Base-by-base conservation (phyloP, 2,329 filamentous ascomycete species). In the Grosmannia huntii region DNA sequence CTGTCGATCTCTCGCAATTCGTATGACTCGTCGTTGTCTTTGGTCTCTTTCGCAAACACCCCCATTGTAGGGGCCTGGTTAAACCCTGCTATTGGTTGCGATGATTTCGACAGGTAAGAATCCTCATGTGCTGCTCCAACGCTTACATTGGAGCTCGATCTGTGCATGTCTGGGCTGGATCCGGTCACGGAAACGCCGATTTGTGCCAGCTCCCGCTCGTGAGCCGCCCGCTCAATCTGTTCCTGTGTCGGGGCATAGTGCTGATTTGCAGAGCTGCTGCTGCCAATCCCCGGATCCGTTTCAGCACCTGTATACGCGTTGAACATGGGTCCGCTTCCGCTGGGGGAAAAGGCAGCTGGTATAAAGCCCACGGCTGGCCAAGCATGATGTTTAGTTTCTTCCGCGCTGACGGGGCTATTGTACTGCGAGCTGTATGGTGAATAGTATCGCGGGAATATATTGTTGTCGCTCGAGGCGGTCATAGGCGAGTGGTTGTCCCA, bases 391-490 rank as follows among this genome's bases (percentile, higher is more conserved):
- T 66, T 64, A 59, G 21, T 66, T 41, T 76, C 75, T 0, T 68
- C 69, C 0, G 70, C 75, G 57, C 73, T 79, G 60, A 81, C 72
- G 0, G 82, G 82, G 64, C 80, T 83, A 67, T 73, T 81, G 68
- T 76, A 84, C 60, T 82, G 78, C 48, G 80, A 82, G 23, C 73
- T 75, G 65, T 84, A 85, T 0, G 82, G 82, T 4, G 80, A 83
- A 62, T 82, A 76, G 68, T 83, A 81, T 7, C 72, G 74, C 1
- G 61, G 72, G 62, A 62, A 57, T 61, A 36, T 36, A 53, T 61
- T 60, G 31, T 46, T 57, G 23, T 59, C 57, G 19, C 72, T 72
- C 50, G 66, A 66, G 2, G 70, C 72, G 52, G 75, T 79, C 59
- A 75, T 63, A 0, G 75, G 81, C 28, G 76, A 81, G n/a, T 55